phyloP scores from a whole-genome alignment of 805 yeast species.

The Wickerhamiella australiensis region DNA sequence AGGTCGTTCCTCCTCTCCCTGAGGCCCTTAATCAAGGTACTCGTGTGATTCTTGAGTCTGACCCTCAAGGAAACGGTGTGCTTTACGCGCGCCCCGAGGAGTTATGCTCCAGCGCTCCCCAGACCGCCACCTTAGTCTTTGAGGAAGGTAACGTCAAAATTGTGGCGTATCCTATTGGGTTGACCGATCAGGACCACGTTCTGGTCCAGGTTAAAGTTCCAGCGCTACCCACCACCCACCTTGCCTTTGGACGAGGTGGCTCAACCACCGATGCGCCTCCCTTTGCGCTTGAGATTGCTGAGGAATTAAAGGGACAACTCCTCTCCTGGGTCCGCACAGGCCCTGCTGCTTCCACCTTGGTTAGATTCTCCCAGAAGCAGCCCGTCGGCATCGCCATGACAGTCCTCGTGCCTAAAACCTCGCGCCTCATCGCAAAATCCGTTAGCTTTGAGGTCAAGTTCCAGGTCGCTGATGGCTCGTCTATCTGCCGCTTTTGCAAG shows the following conservation, averaged over 20 bases:
- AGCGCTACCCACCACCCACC: neutral
- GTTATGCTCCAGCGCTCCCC: neutral
- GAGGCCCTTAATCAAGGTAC: neutral
- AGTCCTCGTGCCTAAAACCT: neutral
- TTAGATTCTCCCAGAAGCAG: neutral
- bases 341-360: neutral
- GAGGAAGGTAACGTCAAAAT: neutral
- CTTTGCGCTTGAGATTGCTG: neutral
- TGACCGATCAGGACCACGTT: neutral
- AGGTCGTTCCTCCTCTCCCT: neutral
- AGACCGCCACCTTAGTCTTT: neutral
- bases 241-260: neutral
- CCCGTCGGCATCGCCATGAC: neutral
- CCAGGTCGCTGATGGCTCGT: neutral
- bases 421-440: neutral
- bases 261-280: neutral
- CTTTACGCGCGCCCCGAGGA: neutral
- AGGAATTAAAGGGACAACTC: neutral
- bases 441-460: neutral
- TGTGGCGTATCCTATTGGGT: neutral
- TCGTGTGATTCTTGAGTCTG: neutral
- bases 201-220: neutral
- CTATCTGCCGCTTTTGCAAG: neutral
- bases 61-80: neutral
- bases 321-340: neutral